Conservation (phyloP, 257 asterid genomes). For the Verbena officinalis region DNA sequence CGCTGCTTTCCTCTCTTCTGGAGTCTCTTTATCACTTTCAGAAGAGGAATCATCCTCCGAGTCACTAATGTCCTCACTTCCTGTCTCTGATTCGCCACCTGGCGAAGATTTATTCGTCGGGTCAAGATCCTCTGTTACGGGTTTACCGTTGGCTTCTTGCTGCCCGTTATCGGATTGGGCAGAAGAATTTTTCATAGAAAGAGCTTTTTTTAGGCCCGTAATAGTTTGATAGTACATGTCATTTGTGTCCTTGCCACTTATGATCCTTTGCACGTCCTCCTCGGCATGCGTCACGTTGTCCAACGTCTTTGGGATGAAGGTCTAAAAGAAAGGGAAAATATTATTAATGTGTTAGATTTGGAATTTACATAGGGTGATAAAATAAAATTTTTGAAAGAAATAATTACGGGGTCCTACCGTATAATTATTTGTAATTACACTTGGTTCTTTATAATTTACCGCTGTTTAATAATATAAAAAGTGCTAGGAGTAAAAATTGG, state of each 20-base stretch:
- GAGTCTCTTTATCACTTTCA: slow-evolving; percentile 46
- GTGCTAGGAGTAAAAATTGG: no score
- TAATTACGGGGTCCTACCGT: no score
- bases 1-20: slow-evolving; percentile 66
- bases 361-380: background rate
- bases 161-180: slow-evolving; percentile 45
- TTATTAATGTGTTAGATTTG: background rate
- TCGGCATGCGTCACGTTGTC: slow-evolving; percentile 83
- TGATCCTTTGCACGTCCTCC: slow-evolving; percentile 79
- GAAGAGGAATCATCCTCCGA: slow-evolving; percentile 50
- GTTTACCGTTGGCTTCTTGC: slow-evolving; percentile 25
- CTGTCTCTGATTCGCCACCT: slow-evolving; percentile 43
- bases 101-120: slow-evolving; percentile 13
- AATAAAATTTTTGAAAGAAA: no score
- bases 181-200: slow-evolving; percentile 43
- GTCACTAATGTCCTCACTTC: slow-evolving; percentile 44
- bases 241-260: slow-evolving; percentile 72
- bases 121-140: slow-evolving; percentile 20
- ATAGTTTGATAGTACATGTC: slow-evolving; percentile 87
- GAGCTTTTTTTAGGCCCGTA: slow-evolving; percentile 85
- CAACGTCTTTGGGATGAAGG: slow-evolving; percentile 86
- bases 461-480: no score
- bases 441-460: no score
- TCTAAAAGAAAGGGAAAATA: slow-evolving; percentile 35
- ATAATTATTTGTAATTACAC: no score